Evolutionary conservation across 2,329 filamentous ascomycete species (phyloP).

Genomic region (Cladosporium sphaerospermum): DNA sequence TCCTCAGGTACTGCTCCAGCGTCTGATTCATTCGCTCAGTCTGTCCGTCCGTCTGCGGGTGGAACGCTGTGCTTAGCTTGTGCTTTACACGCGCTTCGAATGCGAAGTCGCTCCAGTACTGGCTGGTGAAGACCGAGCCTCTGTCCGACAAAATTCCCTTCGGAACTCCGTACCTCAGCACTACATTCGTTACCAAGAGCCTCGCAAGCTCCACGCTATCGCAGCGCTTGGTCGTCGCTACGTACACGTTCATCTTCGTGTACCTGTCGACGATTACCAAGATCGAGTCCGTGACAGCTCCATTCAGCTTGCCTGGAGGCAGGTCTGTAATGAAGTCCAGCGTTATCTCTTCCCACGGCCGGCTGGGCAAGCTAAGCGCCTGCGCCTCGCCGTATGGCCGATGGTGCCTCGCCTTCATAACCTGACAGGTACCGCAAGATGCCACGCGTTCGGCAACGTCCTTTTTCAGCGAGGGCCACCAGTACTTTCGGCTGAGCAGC

Average conservation of each 20-base stretch:
- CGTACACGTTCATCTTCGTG: not conserved
- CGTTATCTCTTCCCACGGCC: not conserved
- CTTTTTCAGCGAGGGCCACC: not conserved
- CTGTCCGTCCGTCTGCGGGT: conserved; percentile 15
- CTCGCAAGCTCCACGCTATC: not conserved
- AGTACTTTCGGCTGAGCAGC: not conserved
- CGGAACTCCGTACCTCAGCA: not conserved
- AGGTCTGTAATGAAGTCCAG: not conserved
- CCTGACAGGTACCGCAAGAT: not conserved
- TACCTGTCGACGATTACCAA: conserved; percentile 7
- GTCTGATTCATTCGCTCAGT: conserved; percentile 13
- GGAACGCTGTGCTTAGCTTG: conserved; percentile 13
- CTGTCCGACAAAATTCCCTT: conserved; percentile 9
- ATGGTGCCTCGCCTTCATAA: not conserved
- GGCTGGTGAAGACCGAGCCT: conserved; percentile 11
- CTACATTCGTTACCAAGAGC: not conserved
- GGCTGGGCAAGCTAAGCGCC: not conserved
- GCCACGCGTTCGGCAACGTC: not conserved
- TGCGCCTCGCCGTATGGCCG: not conserved
- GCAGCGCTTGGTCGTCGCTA: conserved; percentile 1
- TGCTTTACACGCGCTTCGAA: conserved; percentile 3
- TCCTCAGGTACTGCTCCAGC: conserved; percentile 14
- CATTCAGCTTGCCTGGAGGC: not conserved
- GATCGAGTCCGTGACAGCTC: not conserved
- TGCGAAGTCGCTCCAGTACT: conserved; percentile 11